Conservation (phyloP, 2,329 filamentous ascomycete species). For the Tympanopsis confertula region DNA sequence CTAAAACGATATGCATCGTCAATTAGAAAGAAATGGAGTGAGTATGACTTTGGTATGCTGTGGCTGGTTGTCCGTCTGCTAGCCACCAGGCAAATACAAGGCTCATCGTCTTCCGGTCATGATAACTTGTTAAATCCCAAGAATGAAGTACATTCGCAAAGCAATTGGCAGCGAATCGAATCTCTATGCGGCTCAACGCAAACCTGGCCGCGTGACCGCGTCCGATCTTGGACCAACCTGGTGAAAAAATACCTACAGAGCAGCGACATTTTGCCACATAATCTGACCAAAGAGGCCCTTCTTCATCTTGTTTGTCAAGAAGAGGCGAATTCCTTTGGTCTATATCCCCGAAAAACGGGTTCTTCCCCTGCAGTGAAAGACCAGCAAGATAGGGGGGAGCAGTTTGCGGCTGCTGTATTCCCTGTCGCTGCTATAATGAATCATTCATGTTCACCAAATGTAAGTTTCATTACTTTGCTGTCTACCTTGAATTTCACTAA, state of each 20-base stretch:
- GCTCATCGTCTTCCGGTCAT: not conserved
- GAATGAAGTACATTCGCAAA: constrained; percentile 3
- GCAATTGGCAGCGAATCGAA: constrained; percentile 4
- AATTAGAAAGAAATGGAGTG: constrained; percentile 3
- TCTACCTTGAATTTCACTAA: not conserved
- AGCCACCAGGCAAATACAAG: constrained; percentile 2
- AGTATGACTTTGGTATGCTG: constrained; percentile 5
- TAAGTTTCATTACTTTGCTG: constrained; percentile 1
- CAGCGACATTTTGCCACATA: no score
- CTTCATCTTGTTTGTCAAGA: constrained; percentile 5
- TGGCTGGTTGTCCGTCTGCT: constrained; percentile 5
- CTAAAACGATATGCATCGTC: constrained; percentile 1
- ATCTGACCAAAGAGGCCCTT: constrained; percentile 2
- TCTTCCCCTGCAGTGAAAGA: constrained; percentile 2
- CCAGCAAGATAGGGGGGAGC: constrained; percentile 3
- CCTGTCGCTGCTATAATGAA: constrained; percentile 7
- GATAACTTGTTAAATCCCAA: not conserved
- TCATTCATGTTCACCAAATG: constrained; percentile 7
- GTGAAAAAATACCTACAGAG: no score
- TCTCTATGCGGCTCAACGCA: constrained; percentile 4
- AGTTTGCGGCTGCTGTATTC: constrained; percentile 6
- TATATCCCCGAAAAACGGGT: constrained; percentile 6
- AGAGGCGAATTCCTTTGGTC: constrained; percentile 7
- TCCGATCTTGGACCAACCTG: constrained; percentile 4
- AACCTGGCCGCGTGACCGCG: constrained; percentile 2